These are phyloP conservation scores for Ambrosiella cleistominuta DNA, from an alignment of 2,329 filamentous ascomycete genomes.

Conservation along the genomic window DNA sequence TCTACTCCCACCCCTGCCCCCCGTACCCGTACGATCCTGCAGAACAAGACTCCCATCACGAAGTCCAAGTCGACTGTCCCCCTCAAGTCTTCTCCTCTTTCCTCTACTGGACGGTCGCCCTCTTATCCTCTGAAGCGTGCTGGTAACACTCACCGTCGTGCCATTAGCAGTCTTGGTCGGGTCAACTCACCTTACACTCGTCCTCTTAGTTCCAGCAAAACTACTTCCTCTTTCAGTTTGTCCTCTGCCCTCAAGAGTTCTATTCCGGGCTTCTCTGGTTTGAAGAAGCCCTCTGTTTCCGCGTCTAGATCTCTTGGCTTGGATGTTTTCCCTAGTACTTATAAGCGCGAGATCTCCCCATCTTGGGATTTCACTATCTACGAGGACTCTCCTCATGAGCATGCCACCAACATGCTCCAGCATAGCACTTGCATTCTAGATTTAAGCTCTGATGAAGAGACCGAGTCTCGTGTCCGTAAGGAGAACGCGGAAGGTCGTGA, in stretches of 20 bases:
- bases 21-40: constrained; percentile 29
- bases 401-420: constrained; percentile 83
- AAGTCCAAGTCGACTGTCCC: constrained; percentile 27
- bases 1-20: constrained; percentile 16
- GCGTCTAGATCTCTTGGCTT: constrained; percentile 12
- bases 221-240: constrained; percentile 56
- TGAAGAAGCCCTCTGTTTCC: constrained; percentile 16
- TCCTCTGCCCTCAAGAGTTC: constrained; percentile 69
- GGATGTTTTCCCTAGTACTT: constrained; percentile 16
- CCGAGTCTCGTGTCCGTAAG: constrained; percentile 32
- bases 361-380: constrained; percentile 90
- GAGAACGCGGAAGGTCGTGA: constrained; percentile 45
- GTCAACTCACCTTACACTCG: constrained; percentile 50
- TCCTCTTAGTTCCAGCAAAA: constrained; percentile 24
- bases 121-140: constrained; percentile 44
- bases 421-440: constrained; percentile 77
- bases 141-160: constrained; percentile 41
- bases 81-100: constrained; percentile 32
- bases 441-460: constrained; percentile 76
- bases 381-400: constrained; percentile 77
- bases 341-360: constrained; percentile 35
- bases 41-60: constrained; percentile 34
- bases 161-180: constrained; percentile 46
- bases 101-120: constrained; percentile 55
- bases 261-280: constrained; percentile 42